Evolutionary conservation across 2,329 filamentous ascomycete species (phyloP), one percentile per base, ranked within the genome.

Genomic region (Alternaria sp.): DNA sequence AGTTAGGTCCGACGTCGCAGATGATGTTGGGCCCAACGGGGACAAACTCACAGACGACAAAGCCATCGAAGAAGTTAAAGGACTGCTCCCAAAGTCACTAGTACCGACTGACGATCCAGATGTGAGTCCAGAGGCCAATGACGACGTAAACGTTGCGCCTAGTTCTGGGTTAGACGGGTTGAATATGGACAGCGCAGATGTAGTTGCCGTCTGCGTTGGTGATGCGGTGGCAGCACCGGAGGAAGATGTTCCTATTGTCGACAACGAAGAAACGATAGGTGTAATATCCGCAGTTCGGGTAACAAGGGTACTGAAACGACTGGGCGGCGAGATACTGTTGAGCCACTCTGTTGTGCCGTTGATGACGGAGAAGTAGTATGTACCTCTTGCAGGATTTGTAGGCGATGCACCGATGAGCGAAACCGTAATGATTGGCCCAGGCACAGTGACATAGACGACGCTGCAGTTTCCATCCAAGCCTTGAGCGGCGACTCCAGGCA

Each of bases 301-400:
- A 5, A 52, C 16, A 1, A 64, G 25, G 8, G 59, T 60, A 52
- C 57, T 67, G 28, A 65, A 64, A 12, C 54, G 64, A 46, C 64
- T 74, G 5, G 74, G 73, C 25, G 75, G 76, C 27, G 68, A 63
- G 22, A 73, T 61, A 32, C 72, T 71, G 61, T 72, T 60, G 22
- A 75, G 53, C 75, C 76, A 77, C 44, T 68, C 53, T 7, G 76
- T 78, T 6, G 74, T 74, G 5, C 75, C 73, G 46, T 74, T 70
- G 38, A 75, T 59, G 0, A 78, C 68, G 9, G 73, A 75, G 44
- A 72, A 78, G 62, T 72, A 77, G 69, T 75, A 78, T 11, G 74
- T 75, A 2, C 71, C 74, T 25, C 63, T 63, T 18, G 66, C 70
- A 36, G 72, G 66, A 50, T 74, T 66, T 2, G 65, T 65, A 5